These are phyloP conservation scores for Boletus vermiculosoides DNA, from an alignment of 768 basidiomycete species.

Conservation along the genomic window DNA sequence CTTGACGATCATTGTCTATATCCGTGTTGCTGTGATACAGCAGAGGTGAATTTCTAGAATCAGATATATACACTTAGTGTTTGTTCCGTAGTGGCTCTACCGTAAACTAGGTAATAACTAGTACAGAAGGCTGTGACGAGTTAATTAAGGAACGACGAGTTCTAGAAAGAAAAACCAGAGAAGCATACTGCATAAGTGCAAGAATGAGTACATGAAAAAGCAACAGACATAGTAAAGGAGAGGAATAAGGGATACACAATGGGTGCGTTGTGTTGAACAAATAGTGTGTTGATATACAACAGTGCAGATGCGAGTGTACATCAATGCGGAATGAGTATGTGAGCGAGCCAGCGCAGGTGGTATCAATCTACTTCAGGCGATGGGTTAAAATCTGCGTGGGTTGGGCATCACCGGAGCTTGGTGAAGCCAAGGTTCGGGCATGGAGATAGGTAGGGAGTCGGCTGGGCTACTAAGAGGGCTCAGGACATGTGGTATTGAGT, in stretches of 20 bases:
- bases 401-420: neutral
- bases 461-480: conserved; percentile 15
- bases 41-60: too few species aligned
- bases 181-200: neutral
- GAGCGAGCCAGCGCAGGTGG: neutral
- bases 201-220: neutral
- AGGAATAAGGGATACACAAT: conserved; percentile 9
- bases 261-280: neutral
- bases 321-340: conserved; percentile 4
- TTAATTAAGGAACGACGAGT: conserved; percentile 2
- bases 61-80: neutral
- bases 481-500: neutral
- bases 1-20: neutral
- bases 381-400: conserved; percentile 12
- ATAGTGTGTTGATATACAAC: conserved; percentile 10
- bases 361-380: neutral
- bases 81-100: conserved; percentile 10
- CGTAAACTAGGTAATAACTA: conserved; percentile 15
- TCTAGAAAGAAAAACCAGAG: neutral
- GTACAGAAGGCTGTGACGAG: conserved; percentile 7
- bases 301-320: conserved; percentile 7
- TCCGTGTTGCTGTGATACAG: neutral
- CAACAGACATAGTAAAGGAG: neutral
- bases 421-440: conserved; percentile 29
- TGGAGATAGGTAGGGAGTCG: conserved; percentile 1